Evolutionary conservation across 805 yeast species (phyloP), one percentile per base, ranked within the genome.

Genomic region (Cyberlindnera americana): DNA sequence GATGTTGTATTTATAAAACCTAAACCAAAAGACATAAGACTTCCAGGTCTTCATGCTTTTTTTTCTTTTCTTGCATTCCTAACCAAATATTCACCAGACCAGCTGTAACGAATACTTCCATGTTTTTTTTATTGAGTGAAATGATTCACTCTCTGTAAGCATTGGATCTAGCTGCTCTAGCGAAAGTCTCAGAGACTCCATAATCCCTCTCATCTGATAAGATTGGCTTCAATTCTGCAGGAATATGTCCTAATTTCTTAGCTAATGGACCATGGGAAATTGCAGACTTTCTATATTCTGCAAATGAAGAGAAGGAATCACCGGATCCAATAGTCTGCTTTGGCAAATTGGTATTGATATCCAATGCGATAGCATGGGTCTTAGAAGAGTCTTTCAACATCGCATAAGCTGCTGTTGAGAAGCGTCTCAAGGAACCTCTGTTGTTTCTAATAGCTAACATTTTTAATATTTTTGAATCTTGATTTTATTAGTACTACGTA

Each of bases 241-340:
- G 34, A 9, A 33, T 32, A 18, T 23, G 37, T 9, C 44, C 36
- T 17, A 41, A 30, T 26, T 44, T 47, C 44, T 54, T 56, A 13
- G 49, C 60, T 41, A 64, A 47, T 9, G 68, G 69, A 16, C 69
- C 69, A 42, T 63, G 65, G 31, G 62, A 63, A 41, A 56, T 61
- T 11, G 67, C 67, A 17, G 54, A 53, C 44, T 59, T 61, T 50
- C 69, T 62, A 47, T 64, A 64, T 40, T 64, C 67, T 26, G 60
- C 58, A 42, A 64, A 64, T 0, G 65, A 57, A 10, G 39, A 40
- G 45, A 63, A 64, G 1, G 67, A 59, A 52, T 64, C 61, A 13
- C 69, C 67, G 4, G 56, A 29, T 17, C 33, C 26, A 15, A 21
- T 27, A 3, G 35, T 31, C 4, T 30, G 5, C 19, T 23, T 46